phyloP scores from a whole-genome alignment of 2,329 filamentous ascomycete species.

The Calonectria montana region DNA sequence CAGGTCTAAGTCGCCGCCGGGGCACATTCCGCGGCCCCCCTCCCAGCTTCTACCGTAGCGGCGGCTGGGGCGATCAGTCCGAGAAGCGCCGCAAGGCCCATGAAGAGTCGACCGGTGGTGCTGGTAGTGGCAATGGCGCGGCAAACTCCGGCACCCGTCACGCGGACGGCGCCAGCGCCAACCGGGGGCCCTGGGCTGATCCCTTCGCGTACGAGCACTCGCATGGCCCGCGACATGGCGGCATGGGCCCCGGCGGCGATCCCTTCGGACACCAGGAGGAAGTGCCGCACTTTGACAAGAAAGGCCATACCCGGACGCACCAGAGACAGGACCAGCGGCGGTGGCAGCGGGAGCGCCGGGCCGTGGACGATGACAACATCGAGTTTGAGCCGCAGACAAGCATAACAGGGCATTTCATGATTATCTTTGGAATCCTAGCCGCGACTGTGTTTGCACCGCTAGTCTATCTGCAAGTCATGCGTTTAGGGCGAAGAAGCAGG shows the following conservation, averaged over 20 bases:
- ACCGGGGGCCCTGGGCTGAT: constrained; percentile 38
- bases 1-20: constrained; percentile 81
- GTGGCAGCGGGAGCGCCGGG: constrained; percentile 49
- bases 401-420: constrained; percentile 59
- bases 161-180: neutral
- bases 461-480: constrained; percentile 52
- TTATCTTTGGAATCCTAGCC: constrained; percentile 60
- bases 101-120: constrained; percentile 52
- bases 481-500: constrained; percentile 41
- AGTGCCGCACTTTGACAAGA: constrained; percentile 83
- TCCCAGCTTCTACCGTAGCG: constrained; percentile 86
- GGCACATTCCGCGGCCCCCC: constrained; percentile 86
- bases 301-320: constrained; percentile 80
- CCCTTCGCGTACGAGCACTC: constrained; percentile 29
- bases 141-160: neutral
- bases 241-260: constrained; percentile 71
- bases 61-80: constrained; percentile 78
- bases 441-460: constrained; percentile 60
- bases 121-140: constrained; percentile 19
- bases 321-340: constrained; percentile 66
- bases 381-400: constrained; percentile 56
- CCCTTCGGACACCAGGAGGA: constrained; percentile 61
- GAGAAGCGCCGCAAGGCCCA: constrained; percentile 69
- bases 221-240: constrained; percentile 44
- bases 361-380: constrained; percentile 51